Evolutionary conservation across 768 basidiomycete species (phyloP).

Genomic region (Amanita molliuscula): DNA sequence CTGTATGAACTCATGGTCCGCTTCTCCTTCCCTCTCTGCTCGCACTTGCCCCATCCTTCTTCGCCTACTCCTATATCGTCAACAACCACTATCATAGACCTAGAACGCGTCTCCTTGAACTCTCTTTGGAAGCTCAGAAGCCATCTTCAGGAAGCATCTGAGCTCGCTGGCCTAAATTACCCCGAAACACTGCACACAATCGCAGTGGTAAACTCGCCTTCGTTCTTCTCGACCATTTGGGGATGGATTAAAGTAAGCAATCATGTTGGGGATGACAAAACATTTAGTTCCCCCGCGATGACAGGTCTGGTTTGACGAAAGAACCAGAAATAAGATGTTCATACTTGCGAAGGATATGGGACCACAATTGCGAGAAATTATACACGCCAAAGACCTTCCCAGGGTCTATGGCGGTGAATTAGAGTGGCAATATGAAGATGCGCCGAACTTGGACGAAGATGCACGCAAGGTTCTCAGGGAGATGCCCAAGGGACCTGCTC

Average conservation of each 20-base stretch:
- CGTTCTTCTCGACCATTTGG: constrained; percentile 80
- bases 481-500: constrained; percentile 46
- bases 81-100: constrained; percentile 62
- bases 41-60: constrained; percentile 42
- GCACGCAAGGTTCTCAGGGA: constrained; percentile 33
- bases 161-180: constrained; percentile 70
- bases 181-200: constrained; percentile 66
- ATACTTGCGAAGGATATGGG: constrained; percentile 57
- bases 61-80: constrained; percentile 46
- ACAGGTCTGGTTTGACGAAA: constrained; percentile 73
- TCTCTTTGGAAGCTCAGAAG: constrained; percentile 60
- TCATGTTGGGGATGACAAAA: neutral
- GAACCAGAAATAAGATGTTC: constrained; percentile 68
- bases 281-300: neutral
- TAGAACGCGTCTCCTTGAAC: constrained; percentile 48
- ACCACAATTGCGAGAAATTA: constrained; percentile 36
- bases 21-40: constrained; percentile 57
- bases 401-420: constrained; percentile 65
- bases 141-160: constrained; percentile 69
- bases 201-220: constrained; percentile 68
- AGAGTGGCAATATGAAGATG: constrained; percentile 60
- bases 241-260: constrained; percentile 63
- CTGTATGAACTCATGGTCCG: constrained; percentile 59
- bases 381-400: constrained; percentile 42
- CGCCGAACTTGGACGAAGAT: constrained; percentile 52